Conservation (phyloP, 129 eudicot genomes). For the Flaveria linearis region DNA sequence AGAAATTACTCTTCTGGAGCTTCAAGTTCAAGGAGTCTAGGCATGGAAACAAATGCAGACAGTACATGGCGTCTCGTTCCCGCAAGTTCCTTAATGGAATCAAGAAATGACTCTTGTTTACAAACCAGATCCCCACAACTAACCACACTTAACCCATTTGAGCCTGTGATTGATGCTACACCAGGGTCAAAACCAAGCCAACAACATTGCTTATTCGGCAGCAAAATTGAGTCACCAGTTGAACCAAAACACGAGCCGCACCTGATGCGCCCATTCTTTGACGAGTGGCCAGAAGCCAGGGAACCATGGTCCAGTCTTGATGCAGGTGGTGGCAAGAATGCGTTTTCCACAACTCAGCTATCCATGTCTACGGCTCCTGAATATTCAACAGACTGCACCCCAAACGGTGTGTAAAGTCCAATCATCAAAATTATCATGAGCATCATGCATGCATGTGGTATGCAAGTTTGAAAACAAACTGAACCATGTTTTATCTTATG, state of each 20-base stretch:
- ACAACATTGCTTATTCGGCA: conserved; percentile 75
- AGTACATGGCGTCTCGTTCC: conserved; percentile 51
- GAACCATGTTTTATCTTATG: conserved; percentile 8
- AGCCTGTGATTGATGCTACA: conserved; percentile 41
- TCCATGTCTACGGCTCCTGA: conserved; percentile 69
- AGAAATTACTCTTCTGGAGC: conserved; percentile 62
- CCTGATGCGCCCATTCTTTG: conserved; percentile 68
- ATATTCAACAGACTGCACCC: conserved; percentile 49
- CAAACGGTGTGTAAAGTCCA: conserved; percentile 47
- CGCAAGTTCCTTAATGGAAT: conserved; percentile 38
- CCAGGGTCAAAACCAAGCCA: conserved; percentile 57
- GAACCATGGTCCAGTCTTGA: conserved; percentile 76
- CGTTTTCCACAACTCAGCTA: conserved; percentile 71
- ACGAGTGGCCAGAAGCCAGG: conserved; percentile 74
- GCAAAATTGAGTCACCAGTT: conserved; percentile 50
- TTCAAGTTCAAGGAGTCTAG: conserved; percentile 45
- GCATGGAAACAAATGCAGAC: conserved; percentile 46
- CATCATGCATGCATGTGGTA: neutral
- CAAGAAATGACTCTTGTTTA: conserved; percentile 51
- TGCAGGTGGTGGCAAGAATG: conserved; percentile 44
- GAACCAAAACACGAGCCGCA: conserved; percentile 56
- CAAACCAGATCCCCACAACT: conserved; percentile 47
- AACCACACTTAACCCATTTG: conserved; percentile 48
- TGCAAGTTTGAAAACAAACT: neutral
- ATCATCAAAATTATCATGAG: neutral